These are phyloP conservation scores for Penicillium macrosclerotiorum DNA, from an alignment of 495 filamentous ascomycete species.

Conservation along the genomic window DNA sequence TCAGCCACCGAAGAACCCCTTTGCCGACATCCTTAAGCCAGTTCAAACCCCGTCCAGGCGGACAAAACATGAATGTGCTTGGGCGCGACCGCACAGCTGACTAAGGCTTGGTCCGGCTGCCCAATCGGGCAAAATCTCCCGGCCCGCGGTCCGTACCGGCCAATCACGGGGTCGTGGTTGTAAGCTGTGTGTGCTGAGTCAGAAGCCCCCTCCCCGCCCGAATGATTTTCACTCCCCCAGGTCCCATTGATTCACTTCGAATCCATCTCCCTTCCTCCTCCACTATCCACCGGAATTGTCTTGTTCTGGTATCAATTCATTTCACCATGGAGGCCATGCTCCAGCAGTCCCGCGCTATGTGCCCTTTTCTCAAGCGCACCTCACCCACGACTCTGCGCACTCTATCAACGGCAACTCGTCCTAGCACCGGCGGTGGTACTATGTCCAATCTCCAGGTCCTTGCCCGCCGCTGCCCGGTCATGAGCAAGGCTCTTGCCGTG, in stretches of 20 bases:
- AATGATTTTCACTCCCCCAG: constrained; percentile 10
- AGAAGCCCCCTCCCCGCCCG: constrained; percentile 8
- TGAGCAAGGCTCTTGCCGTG: constrained; percentile 94
- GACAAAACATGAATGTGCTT: no score
- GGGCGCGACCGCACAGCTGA: no score
- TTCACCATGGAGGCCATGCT: constrained; percentile 83
- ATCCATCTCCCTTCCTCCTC: background rate
- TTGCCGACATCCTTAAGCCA: no score
- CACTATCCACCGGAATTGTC: background rate
- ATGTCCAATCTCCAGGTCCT: constrained; percentile 97
- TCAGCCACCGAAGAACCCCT: no score
- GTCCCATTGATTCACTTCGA: background rate
- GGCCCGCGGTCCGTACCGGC: background rate
- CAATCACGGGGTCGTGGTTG: constrained; percentile 3
- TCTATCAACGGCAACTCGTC: constrained; percentile 76
- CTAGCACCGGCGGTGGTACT: constrained; percentile 72
- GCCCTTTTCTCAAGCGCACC: constrained; percentile 93
- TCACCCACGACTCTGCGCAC: constrained; percentile 85
- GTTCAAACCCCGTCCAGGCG: no score
- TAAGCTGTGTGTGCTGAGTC: constrained; percentile 8
- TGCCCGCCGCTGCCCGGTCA: constrained; percentile 93
- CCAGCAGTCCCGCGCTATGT: constrained; percentile 90
- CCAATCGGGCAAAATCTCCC: constrained; percentile 3
- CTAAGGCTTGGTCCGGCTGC: background rate
- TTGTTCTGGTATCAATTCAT: constrained; percentile 8